Evolutionary conservation across 495 filamentous ascomycete species (phyloP), one percentile per base, ranked within the genome.

Genomic region (Achaetomiella virescens): DNA sequence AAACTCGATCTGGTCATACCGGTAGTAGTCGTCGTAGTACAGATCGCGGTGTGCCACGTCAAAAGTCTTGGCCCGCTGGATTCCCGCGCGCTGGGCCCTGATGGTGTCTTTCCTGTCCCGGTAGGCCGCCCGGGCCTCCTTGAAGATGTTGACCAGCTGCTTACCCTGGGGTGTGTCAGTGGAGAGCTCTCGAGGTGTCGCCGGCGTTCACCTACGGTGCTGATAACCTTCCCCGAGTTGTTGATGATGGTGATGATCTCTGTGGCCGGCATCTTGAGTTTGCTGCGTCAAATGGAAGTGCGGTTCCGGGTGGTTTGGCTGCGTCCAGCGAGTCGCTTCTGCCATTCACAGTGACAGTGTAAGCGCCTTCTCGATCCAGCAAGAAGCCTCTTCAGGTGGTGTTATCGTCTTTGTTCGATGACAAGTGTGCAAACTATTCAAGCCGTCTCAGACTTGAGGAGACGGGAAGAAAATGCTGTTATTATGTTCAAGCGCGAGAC

Each of bases 191-290:
- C 6, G 37, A n/a, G 41, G 6, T 12, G 35, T 31, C 27, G 27
- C 9, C 17, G 35, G 20, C 12, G 17, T 33, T 11, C 40, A 73
- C 88, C 71, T 81, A 93, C 90, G 54, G 87, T 93, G 78, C 85
- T 91, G 48, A 96, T 88, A 9, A 95, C 84, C 78, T 96, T 92
- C 55, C 90, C 90, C 55, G 90, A 95, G 65, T 87, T 88, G 75
- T 96, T 91, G 71, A 96, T 83, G 53, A 96, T 88, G 52, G 89
- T 89, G 64, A 96, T 85, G 38, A 89, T 89, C 73, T 96, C 76
- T 54, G 73, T 73, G 52, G 69, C 41, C 61, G 76, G 64, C 75
- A 81, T 79, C 11, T 71, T 74, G 64, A 42, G 52, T 42, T 24
- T 50, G 17, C 6, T 12, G 37, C 8, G 21, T 36, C 29, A 8